Evolutionary conservation across 2,329 filamentous ascomycete species (phyloP).

Genomic region (Penicillium hesseltinei): DNA sequence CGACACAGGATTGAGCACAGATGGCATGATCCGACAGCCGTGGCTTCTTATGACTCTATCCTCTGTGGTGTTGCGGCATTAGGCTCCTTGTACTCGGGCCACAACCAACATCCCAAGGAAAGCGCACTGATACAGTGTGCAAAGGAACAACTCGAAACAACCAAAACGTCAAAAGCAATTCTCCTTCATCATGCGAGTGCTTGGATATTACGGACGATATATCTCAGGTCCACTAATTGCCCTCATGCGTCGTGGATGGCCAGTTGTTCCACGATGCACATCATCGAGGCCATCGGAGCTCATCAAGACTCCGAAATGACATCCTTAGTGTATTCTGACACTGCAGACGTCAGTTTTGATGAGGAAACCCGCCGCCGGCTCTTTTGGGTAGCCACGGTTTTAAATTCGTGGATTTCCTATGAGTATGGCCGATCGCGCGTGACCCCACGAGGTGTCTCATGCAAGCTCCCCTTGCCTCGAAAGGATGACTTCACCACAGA

Average conservation of each 20-base stretch:
- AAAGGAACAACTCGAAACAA: neutral
- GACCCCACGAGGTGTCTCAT: neutral
- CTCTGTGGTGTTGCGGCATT: neutral
- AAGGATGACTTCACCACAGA: neutral
- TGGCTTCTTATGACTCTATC: neutral
- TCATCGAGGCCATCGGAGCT: neutral
- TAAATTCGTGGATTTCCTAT: neutral
- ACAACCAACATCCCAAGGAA: neutral
- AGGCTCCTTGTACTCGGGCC: neutral
- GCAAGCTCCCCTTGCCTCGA: neutral
- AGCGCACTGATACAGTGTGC: neutral
- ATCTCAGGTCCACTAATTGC: neutral
- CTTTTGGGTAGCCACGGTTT: neutral
- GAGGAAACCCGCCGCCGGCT: neutral
- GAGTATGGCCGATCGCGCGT: neutral
- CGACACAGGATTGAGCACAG: neutral
- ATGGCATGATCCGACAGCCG: neutral
- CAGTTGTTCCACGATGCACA: neutral
- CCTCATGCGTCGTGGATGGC: neutral
- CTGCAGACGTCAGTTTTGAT: neutral
- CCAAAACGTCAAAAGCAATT: neutral
- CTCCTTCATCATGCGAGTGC: neutral
- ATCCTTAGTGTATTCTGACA: neutral
- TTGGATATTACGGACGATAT: neutral
- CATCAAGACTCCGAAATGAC: neutral